Evolutionary conservation across 805 yeast genomes (phyloP).

Genomic region (Ogataea paraovalis): DNA sequence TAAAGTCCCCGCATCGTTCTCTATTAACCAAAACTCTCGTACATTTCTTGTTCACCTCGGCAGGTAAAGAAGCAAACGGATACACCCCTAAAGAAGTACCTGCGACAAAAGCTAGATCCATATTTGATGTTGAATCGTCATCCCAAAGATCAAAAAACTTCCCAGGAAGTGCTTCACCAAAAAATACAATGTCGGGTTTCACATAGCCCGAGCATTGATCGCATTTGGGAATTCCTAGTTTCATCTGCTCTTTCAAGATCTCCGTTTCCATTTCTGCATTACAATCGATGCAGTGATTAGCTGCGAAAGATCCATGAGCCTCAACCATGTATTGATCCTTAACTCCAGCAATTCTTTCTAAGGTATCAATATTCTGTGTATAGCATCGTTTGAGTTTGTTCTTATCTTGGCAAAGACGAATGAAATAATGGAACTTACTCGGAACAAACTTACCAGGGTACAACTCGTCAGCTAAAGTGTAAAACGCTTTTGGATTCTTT

Average conservation of each 20-base stretch:
- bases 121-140: conserved; percentile 40
- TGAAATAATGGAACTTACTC: conserved; percentile 72
- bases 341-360: conserved; percentile 84
- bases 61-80: conserved; percentile 85
- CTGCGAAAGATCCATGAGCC: conserved; percentile 94
- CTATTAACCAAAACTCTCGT: conserved; percentile 67
- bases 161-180: conserved; percentile 82
- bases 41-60: conserved; percentile 47
- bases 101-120: conserved; percentile 78
- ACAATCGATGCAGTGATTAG: conserved; percentile 81
- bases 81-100: conserved; percentile 89
- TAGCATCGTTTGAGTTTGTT: conserved; percentile 64
- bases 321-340: conserved; percentile 63
- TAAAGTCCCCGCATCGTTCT: conserved; percentile 75
- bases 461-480: conserved; percentile 75
- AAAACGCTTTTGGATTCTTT: conserved; percentile 78
- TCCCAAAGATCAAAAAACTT: conserved; percentile 71
- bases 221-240: conserved; percentile 51
- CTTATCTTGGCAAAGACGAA: conserved; percentile 64
- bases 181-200: conserved; percentile 92
- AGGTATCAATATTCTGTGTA: conserved; percentile 91
- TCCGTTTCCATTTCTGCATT: conserved; percentile 45
- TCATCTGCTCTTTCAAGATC: conserved; percentile 36
- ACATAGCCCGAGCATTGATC: conserved; percentile 66
- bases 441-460: conserved; percentile 88